These are phyloP conservation scores for Starmera caribaea DNA, from an alignment of 805 yeast species.

Conservation along the genomic window DNA sequence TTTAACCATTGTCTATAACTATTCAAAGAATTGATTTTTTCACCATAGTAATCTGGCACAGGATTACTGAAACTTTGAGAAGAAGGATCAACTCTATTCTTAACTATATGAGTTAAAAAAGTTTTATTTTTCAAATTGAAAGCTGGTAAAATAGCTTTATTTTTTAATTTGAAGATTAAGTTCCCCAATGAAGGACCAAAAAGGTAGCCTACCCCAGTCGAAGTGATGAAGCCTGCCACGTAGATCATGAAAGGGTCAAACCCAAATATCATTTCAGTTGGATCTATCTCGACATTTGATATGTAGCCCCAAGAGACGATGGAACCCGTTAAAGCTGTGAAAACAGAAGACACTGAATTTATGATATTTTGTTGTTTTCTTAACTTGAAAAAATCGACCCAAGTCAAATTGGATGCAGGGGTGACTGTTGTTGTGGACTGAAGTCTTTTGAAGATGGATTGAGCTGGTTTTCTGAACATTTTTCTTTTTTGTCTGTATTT, in stretches of 20 bases:
- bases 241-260: slow-evolving; percentile 81
- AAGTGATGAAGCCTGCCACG: slow-evolving; percentile 61
- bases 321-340: slow-evolving; percentile 61
- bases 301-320: slow-evolving; percentile 63
- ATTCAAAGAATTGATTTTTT: slow-evolving; percentile 76
- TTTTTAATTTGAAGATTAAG: slow-evolving; percentile 48
- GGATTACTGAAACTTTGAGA: slow-evolving; percentile 88
- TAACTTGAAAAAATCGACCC: slow-evolving; percentile 74
- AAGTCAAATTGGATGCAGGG: slow-evolving; percentile 20
- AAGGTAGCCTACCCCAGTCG: slow-evolving; percentile 71
- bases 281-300: slow-evolving; percentile 77
- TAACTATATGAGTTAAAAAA: slow-evolving; percentile 64
- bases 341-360: slow-evolving; percentile 56
- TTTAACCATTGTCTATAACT: slow-evolving; percentile 94
- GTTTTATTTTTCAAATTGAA: slow-evolving; percentile 55
- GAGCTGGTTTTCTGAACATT: too few species aligned
- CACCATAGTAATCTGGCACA: slow-evolving; percentile 98
- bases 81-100: slow-evolving; percentile 85
- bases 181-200: slow-evolving; percentile 80
- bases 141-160: slow-evolving; percentile 38
- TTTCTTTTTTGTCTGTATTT: too few species aligned
- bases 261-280: slow-evolving; percentile 78
- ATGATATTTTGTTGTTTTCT: slow-evolving; percentile 68
- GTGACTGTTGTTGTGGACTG: too few species aligned
- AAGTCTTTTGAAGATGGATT: too few species aligned